These are phyloP conservation scores for Alternaria sp. DNA, from an alignment of 2,329 filamentous ascomycete species.

Conservation along the genomic window DNA sequence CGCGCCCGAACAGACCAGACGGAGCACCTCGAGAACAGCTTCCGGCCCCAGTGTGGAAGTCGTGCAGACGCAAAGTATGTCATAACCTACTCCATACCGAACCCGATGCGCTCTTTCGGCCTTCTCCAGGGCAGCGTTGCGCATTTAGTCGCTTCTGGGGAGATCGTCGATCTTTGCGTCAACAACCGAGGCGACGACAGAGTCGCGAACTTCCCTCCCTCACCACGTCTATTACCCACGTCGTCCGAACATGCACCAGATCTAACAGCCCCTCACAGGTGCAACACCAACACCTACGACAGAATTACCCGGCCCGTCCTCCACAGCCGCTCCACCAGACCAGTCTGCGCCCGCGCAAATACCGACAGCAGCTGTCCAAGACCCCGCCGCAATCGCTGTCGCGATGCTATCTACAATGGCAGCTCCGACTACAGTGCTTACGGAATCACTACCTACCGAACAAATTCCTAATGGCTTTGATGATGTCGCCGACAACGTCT, in stretches of 20 bases:
- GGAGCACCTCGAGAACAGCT: constrained; percentile 49
- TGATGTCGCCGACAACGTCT: constrained; percentile 68
- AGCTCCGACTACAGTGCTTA: constrained; percentile 29
- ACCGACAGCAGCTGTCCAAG: constrained; percentile 24
- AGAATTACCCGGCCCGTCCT: constrained; percentile 31
- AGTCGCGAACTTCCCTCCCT: constrained; percentile 23
- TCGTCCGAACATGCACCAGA: constrained; percentile 1
- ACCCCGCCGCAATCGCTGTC: constrained; percentile 25
- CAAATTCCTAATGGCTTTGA: constrained; percentile 34
- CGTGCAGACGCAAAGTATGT: constrained; percentile 37
- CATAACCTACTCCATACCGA: background rate
- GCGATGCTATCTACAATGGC: constrained; percentile 40
- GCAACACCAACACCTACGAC: constrained; percentile 24
- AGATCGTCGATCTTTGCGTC: constrained; percentile 29
- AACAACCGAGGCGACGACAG: constrained; percentile 28
- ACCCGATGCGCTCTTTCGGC: background rate
- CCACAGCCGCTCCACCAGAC: constrained; percentile 59
- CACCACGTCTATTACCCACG: constrained; percentile 7
- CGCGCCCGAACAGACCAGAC: constrained; percentile 49
- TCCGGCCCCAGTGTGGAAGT: constrained; percentile 34
- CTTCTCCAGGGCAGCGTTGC: background rate
- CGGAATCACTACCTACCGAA: constrained; percentile 25
- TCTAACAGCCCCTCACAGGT: constrained; percentile 24
- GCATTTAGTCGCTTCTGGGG: constrained; percentile 4
- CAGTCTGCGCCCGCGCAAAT: constrained; percentile 30